Base-by-base conservation (phyloP, 352 stramenopile species). In the Phytophthora melonis region DNA sequence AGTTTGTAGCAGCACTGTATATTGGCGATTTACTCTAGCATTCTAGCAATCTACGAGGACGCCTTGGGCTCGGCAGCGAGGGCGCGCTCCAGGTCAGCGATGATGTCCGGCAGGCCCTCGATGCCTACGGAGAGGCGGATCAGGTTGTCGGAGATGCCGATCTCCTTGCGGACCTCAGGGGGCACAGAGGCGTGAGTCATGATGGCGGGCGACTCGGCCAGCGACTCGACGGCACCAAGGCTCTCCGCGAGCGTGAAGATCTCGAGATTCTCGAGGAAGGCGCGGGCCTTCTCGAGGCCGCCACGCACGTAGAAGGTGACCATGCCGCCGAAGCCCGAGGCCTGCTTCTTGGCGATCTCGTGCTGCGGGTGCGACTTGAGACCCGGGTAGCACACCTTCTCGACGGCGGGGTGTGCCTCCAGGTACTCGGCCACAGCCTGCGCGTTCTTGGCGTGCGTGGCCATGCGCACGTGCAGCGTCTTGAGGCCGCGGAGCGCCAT, bases 211-310 rank as follows among this genome's bases (percentile, higher is more conserved):
- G 98, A 97, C 74, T 99, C 98, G 14, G 91, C 93, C 10, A 99
- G 86, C 54, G 90, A 97, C 72, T 97, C 91, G 30, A 96, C 91
- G 72, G 98, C 96, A 36, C 96, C 97, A 5, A 99, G 94, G 77
- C 98, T 99, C 67, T 98, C 97, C 14, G 98, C 87, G 74, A 99
- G 90, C 55, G 87, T 97, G 58, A 97, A 97, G n/a, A 99, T 78
- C 61, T 98, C 74, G 58, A 98, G 77, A 50, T 82, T 90, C 71
- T 98, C 91, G 50, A 99, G 96, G 73, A 99, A 98, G 19, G 86
- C 87, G 52, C 94, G 95, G 9, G 92, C 79, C 69, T 91, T 85
- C 36, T 90, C 77, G 58, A 92, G 78, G 3, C 93, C 84, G 70
- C 91, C 92, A 78, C 93, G 97, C 54, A 99, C 85, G 77, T 96